Base-by-base conservation (phyloP, 495 filamentous ascomycete genomes). In the Neurospora sp. region DNA sequence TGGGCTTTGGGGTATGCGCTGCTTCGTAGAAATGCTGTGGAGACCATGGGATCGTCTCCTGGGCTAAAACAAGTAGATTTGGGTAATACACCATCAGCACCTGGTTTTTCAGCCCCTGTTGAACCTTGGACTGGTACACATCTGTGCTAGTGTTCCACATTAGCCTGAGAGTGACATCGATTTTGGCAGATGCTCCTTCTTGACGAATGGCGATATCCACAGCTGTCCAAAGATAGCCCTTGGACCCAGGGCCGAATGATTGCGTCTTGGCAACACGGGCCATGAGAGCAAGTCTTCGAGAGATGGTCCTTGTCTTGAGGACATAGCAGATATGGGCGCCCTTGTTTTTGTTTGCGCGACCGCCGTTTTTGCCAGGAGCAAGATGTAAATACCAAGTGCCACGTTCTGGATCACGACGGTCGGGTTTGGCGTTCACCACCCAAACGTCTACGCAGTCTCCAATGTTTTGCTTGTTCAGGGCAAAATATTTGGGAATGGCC, bases 21-120 rank as follows among this genome's bases (percentile, higher is more conserved):
- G 83, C 81, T 39, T 82, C 79, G 59, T 86, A 86, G 68, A 86
- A 86, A 40, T 81, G 81, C 69, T 81, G 81, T 8, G 84, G 80
- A 0, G 81, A 81, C 70, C 82, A 78, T 16, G 73, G 38, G 3
- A 41, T 41, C 5, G 35, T 37, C 20, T 9, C 53, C 9, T 65
- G 37, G 16, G 45, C 37, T n/a, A n/a, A 40, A 17, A 69, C 20
- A 1, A 53, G 31, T 22, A 77, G 9, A 3, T 72, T 68, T 16
- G 79, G 79, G 40, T 77, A 80, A 75, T 80, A 84, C 4, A 65
- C 74, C 14, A 69, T 22, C 22, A 84, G 27, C 22, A 79, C 72
- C 8, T 38, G 39, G 2, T 74, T 72, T 20, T 75, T 74, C 31
- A 81, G 40, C 8, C 69, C 35, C 20, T 76, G 75, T 53, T 79